These are phyloP conservation scores for Populus deltoides DNA, from an alignment of 345 rosid genomes.

Conservation along the genomic window DNA sequence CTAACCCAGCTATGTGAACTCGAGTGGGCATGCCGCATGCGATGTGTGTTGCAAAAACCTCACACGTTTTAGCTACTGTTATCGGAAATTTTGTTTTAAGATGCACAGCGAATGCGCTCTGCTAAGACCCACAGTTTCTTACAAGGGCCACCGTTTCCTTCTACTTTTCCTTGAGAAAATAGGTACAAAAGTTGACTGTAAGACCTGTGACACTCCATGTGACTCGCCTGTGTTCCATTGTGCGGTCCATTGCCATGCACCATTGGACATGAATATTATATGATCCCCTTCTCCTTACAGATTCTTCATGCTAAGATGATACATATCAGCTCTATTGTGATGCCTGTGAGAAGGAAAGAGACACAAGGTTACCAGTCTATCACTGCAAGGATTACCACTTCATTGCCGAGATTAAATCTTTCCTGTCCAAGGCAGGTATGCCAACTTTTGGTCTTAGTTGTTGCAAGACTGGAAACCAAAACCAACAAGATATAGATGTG, in stretches of 20 bases:
- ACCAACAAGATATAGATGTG: no score
- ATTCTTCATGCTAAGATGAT: background rate
- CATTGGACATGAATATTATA: slow-evolving; percentile 4
- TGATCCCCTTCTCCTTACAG: background rate
- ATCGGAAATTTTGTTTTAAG: no score
- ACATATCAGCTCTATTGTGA: slow-evolving; percentile 11
- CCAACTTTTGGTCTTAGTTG: background rate
- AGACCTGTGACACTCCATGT: background rate
- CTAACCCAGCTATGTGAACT: no score
- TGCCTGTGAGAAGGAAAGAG: slow-evolving; percentile 11
- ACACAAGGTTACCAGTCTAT: background rate
- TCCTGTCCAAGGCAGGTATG: slow-evolving; percentile 9
- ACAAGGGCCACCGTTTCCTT: background rate
- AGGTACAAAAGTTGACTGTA: background rate
- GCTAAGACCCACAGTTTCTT: background rate
- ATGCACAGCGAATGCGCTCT: no score
- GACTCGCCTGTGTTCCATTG: background rate
- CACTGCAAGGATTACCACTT: slow-evolving; percentile 9
- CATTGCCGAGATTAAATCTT: background rate
- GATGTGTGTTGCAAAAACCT: no score
- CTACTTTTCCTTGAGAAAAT: background rate
- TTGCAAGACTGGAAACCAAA: no score
- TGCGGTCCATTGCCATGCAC: slow-evolving; percentile 12
- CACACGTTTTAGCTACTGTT: no score
- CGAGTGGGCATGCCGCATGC: no score